These are phyloP conservation scores for Crithidia thermophila DNA, from an alignment of 208 protist genomes.

Conservation along the genomic window DNA sequence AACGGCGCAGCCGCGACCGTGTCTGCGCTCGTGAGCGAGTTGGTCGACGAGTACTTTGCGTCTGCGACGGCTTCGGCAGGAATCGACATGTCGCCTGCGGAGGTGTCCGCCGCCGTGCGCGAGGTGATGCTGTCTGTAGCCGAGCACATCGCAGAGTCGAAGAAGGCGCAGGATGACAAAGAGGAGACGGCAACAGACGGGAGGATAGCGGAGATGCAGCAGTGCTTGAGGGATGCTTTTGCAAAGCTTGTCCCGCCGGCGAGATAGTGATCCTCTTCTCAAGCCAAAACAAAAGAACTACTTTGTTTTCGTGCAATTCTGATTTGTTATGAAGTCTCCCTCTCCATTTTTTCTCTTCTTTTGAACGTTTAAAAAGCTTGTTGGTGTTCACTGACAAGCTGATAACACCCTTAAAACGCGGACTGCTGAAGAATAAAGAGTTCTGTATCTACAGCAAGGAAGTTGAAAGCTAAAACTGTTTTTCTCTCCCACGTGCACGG, in stretches of 20 bases:
- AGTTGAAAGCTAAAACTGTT: no score
- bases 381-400: no score
- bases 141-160: background rate
- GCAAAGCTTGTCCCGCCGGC: background rate
- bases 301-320: background rate
- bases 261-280: background rate
- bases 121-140: constrained; percentile 14
- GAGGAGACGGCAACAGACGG: background rate
- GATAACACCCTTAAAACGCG: no score
- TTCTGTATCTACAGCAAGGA: no score
- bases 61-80: background rate
- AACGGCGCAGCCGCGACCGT: background rate
- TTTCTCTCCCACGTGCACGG: no score
- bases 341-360: no score
- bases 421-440: no score
- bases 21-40: background rate
- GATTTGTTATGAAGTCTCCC: no score
- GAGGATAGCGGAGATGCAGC: background rate
- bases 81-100: constrained; percentile 9
- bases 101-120: constrained; percentile 1
- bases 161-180: background rate
- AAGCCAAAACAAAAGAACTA: background rate
- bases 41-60: constrained; percentile 10
- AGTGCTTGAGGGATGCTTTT: constrained; percentile 2
- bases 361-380: no score